phyloP scores from a whole-genome alignment of 2,329 filamentous ascomycete species.

The Chaetomiaceae sp. region DNA sequence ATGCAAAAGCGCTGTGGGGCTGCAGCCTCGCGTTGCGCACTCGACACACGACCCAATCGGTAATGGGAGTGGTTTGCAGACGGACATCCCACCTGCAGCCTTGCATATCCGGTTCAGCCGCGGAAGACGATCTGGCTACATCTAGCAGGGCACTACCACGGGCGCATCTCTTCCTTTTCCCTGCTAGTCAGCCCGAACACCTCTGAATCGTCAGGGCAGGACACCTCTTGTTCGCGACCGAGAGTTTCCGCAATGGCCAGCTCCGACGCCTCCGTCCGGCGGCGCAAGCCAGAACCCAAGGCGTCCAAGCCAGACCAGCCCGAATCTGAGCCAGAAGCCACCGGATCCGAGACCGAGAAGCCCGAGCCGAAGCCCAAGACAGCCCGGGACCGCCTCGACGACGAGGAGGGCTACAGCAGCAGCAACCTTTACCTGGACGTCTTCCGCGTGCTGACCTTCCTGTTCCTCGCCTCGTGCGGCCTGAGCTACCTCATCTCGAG shows the following conservation, averaged over 20 bases:
- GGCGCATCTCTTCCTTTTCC: not conserved
- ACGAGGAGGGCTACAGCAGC: slow-evolving; percentile 54
- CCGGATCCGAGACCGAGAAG: slow-evolving; percentile 14
- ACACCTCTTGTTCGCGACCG: too few relatives aligned
- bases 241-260: slow-evolving; percentile 15
- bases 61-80: slow-evolving; percentile 7
- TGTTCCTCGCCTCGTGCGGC: slow-evolving; percentile 59
- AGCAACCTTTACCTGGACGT: slow-evolving; percentile 50
- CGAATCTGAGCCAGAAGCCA: slow-evolving; percentile 6
- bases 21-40: not conserved
- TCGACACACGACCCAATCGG: slow-evolving; percentile 11
- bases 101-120: slow-evolving; percentile 16
- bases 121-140: slow-evolving; percentile 16
- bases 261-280: slow-evolving; percentile 19
- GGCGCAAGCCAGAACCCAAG: slow-evolving; percentile 23
- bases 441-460: slow-evolving; percentile 61
- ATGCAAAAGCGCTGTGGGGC: slow-evolving; percentile 4
- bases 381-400: slow-evolving; percentile 37
- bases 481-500: slow-evolving; percentile 71
- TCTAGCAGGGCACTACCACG: not conserved
- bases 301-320: not conserved
- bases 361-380: slow-evolving; percentile 24
- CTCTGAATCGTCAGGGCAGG: too few relatives aligned
- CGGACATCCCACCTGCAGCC: slow-evolving; percentile 10
- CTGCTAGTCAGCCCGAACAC: not conserved